phyloP scores from a whole-genome alignment of 1,139 yeast species.

The Diutina ranongensis region DNA sequence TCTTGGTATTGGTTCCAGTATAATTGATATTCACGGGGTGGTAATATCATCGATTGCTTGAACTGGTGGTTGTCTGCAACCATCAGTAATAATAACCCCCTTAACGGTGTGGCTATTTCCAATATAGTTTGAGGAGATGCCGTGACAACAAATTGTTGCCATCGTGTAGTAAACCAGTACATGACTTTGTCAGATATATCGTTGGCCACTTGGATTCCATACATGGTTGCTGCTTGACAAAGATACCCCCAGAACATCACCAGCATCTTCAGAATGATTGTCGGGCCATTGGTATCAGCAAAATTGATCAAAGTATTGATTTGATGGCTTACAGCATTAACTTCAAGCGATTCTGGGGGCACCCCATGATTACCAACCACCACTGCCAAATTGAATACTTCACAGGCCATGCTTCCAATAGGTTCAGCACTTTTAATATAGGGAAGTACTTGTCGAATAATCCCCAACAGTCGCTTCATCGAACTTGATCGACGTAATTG shows the following conservation, averaged over 20 bases:
- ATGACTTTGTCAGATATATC: not conserved
- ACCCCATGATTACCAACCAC: slow-evolving; percentile 15
- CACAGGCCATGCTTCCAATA: slow-evolving; percentile 31
- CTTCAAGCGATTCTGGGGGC: slow-evolving; percentile 19
- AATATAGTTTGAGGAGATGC: not conserved
- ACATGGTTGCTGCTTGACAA: not conserved
- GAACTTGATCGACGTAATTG: not conserved
- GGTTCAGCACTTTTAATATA: slow-evolving; percentile 7
- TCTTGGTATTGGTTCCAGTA: not conserved
- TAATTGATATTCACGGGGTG: not conserved
- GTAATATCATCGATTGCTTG: not conserved
- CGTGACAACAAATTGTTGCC: not conserved
- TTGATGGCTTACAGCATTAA: slow-evolving; percentile 25
- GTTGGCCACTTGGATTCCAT: slow-evolving; percentile 3
- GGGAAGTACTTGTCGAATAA: slow-evolving; percentile 18
- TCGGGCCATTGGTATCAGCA: slow-evolving; percentile 52
- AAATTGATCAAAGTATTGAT: slow-evolving; percentile 39
- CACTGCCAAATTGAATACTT: slow-evolving; percentile 23
- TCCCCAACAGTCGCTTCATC: slow-evolving; percentile 20
- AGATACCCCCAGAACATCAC: slow-evolving; percentile 36
- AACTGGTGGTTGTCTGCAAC: too few species aligned
- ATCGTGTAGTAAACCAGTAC: not conserved
- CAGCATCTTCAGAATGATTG: slow-evolving; percentile 29
- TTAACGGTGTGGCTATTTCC: not conserved
- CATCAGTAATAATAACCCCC: too few species aligned